Evolutionary conservation across 352 stramenopile genomes (phyloP), one percentile per base, ranked within the genome.

Genomic region (Globisporangium spiculum): DNA sequence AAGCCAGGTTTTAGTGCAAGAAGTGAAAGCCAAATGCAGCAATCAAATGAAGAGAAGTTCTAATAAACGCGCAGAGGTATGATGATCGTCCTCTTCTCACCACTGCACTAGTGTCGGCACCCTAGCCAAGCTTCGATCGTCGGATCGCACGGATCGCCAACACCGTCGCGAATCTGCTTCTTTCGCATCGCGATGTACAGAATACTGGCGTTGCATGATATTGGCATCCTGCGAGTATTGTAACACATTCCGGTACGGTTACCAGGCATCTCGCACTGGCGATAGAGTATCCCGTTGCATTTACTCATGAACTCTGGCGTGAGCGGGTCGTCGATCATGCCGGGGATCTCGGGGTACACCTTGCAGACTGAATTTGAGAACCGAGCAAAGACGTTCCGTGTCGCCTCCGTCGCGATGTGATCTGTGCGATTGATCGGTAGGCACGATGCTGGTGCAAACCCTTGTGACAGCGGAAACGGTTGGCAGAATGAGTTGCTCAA

Each of bases 401-500:
- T 48, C 32, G 63, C 63, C 1, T 54, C 24, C 1, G 32, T 69
- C 30, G 54, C 53, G 4, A 65, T 27, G 8, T 58, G 56, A 14
- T 59, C 20, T 1, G 22, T 65, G 54, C 18, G 55, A 20, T 71
- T 60, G 2, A 14, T n/a, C 5, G 41, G 58, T 27, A 66, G 14
- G 30, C 58, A 61, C 10, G 55, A 58, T 41, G 55, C 55, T 22
- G 26, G 18, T 9, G 34, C 2, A 14, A 38, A 7, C 4, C 24
- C 20, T 50, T 50, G 41, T n/a, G 7, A 53, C 1, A 46, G 12
- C n/a, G 58, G 36, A 30, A 66, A 44, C 22, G 26, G 1, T 2
- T 26, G 22, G 22, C 66, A 72, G 6, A 61, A 16, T 7, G 62
- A 26, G 16, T 70, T 65, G 4, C 6, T 36, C 1, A 73, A 53